These are phyloP conservation scores for Penicillium coprophilum DNA, from an alignment of 495 filamentous ascomycete genomes.

Conservation along the genomic window DNA sequence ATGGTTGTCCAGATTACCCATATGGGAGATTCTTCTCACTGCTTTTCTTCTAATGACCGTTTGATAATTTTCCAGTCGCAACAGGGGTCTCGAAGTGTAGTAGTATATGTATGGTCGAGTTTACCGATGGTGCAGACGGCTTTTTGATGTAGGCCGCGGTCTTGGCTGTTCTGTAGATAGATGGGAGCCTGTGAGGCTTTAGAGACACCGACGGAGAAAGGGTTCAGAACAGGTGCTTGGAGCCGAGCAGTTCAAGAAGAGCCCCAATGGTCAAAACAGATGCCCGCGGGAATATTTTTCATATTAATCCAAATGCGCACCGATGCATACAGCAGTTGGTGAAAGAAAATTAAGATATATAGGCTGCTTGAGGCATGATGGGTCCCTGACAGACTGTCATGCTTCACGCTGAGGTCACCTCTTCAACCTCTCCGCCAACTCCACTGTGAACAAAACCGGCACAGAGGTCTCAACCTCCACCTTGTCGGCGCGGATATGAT, in stretches of 20 bases:
- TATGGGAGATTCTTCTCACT: slow-evolving; percentile 5
- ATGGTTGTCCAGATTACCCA: slow-evolving; percentile 13
- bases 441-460: slow-evolving; percentile 83
- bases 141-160: neutral
- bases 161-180: neutral
- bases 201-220: neutral
- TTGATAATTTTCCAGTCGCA: neutral
- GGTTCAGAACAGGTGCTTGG: too few species aligned
- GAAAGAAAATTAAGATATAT: neutral
- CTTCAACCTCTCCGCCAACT: slow-evolving; percentile 54
- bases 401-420: slow-evolving; percentile 14
- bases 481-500: slow-evolving; percentile 63
- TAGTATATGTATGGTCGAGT: neutral
- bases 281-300: too few species aligned
- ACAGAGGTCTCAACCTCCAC: slow-evolving; percentile 64
- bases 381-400: neutral
- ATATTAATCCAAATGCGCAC: too few species aligned
- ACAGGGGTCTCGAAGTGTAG: neutral
- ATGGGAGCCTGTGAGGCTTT: too few species aligned
- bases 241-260: too few species aligned
- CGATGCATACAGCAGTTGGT: neutral
- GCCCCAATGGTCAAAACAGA: too few species aligned
- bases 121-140: neutral
- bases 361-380: neutral
- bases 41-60: slow-evolving; percentile 15